Evolutionary conservation across 2,329 filamentous ascomycete species (phyloP), one percentile per base, ranked within the genome.

Genomic region (Pseudogymnoascus sp.): DNA sequence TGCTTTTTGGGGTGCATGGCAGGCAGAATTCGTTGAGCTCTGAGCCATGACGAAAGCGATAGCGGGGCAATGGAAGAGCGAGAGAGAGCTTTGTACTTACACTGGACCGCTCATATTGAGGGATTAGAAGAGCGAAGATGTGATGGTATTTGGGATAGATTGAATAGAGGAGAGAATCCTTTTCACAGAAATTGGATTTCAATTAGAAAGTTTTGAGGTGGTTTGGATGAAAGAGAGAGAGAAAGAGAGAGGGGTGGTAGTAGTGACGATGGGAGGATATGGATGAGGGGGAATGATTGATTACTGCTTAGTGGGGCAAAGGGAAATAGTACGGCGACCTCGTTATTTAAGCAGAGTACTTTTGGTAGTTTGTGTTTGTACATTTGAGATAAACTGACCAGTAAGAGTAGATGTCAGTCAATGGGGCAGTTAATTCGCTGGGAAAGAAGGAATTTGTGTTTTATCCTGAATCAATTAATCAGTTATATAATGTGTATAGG

Each of bases 71-170:
- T 66, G 70, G 63, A 70, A 67, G 70, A 68, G 63, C 66, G 70
- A 70, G 70, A 68, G 63, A 66, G 70, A 70, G 69, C 66, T 64
- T 67, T 63, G 63, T 66, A 86, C 85, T 87, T 84, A 88, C 85
- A 85, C 84, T 77, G 85, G 64, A 64, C 67, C 66, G 65, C 67
- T 68, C 71, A 73, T 73, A 61, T 59, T 70, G 64, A 59, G 51
- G 58, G 55, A 51, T 51, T 51, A 27, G 25, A 51, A 51, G 42
- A 31, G 25, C 25, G 42, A 51, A 51, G 42, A 51, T 51, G 13
- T 29, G 41, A 21, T 29, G 6, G 1, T 27, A 36, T 21, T 21
- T 42, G 15, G 4, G 21, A 8, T 42, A 12, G 9, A 42, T 41
- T n/a, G 39, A 42, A 42, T 29, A 48, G 42, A 48, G 21, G 42